These are phyloP conservation scores for Dichomitus squalens DNA, from an alignment of 1,284 basidiomycete genomes.

Conservation along the genomic window DNA sequence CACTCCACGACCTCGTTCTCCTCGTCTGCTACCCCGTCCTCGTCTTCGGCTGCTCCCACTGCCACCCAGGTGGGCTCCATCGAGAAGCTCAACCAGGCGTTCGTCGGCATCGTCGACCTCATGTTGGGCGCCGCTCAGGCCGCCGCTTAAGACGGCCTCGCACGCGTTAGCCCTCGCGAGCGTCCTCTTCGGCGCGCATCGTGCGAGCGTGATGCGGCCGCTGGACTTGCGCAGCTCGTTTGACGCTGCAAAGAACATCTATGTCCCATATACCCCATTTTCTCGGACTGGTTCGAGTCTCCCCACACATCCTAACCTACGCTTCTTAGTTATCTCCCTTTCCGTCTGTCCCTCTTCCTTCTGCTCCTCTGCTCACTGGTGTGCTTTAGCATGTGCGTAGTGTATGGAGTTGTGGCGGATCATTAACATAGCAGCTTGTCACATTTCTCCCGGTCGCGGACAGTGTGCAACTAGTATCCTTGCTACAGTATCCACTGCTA, in stretches of 20 bases:
- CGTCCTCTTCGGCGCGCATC: not conserved
- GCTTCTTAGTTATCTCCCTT: not conserved
- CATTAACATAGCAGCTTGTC: not conserved
- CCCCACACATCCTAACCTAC: not conserved
- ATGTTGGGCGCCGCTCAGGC: conserved; percentile 31
- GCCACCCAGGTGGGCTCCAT: conserved; percentile 37
- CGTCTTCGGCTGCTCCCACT: conserved; percentile 34
- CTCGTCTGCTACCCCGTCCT: conserved; percentile 23
- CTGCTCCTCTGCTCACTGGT: not conserved
- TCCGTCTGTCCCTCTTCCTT: not conserved
- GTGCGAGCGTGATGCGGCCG: not conserved
- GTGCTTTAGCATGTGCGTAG: conserved; percentile 9
- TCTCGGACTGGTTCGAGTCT: not conserved
- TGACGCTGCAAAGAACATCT: not conserved
- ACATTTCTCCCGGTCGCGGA: conserved; percentile 1
- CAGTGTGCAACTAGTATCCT: conserved; percentile 9
- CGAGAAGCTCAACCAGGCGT: conserved; percentile 35
- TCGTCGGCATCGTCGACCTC: conserved; percentile 41
- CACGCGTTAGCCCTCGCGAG: not conserved
- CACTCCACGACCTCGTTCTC: conserved; percentile 29
- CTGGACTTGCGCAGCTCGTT: not conserved
- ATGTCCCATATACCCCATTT: conserved; percentile 1
- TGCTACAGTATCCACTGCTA: conserved; percentile 3
- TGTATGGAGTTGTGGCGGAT: conserved; percentile 3
- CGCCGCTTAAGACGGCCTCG: conserved; percentile 1